phyloP scores from a whole-genome alignment of 192 early-diverging fungal genomes.

The Backusella tuberculispora region DNA sequence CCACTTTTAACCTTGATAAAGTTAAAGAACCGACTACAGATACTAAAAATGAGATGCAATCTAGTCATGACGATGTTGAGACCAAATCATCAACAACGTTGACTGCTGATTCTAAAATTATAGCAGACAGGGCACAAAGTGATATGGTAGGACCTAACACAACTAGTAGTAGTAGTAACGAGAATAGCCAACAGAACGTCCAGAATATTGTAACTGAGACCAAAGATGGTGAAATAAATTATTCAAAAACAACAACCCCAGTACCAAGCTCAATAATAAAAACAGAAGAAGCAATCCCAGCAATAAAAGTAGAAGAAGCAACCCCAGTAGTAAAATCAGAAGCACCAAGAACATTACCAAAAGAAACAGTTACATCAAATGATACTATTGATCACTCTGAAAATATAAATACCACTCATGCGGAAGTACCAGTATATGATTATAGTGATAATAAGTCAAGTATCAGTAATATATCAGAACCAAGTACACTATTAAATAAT shows the following conservation, averaged over 20 bases:
- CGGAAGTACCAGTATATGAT: too few species aligned
- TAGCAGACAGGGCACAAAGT: not conserved
- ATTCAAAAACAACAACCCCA: not conserved
- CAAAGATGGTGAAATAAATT: not conserved
- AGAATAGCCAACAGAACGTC: not conserved
- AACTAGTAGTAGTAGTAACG: not conserved
- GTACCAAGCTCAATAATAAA: too few species aligned
- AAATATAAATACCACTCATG: too few species aligned
- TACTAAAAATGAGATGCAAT: not conserved
- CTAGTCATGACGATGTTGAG: not conserved
- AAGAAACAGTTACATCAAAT: too few species aligned
- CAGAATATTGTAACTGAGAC: not conserved
- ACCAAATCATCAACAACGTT: too few species aligned
- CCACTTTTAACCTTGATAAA: not conserved
- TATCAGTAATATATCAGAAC: too few species aligned
- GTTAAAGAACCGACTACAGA: not conserved
- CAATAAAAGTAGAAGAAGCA: too few species aligned
- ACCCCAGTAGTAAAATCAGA: too few species aligned
- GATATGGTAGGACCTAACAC: not conserved
- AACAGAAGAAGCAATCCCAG: not conserved
- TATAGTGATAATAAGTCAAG: too few species aligned
- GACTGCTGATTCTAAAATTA: not conserved
- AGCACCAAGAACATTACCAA: too few species aligned
- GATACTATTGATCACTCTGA: too few species aligned
- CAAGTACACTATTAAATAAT: too few species aligned